A percentile compares a stretch with the other conserved stretches of the same genome.
Evolutionary conservation across 1,139 yeast genomes (phyloP).

Genomic region (Saccharomycopsis hybrid): DNA sequence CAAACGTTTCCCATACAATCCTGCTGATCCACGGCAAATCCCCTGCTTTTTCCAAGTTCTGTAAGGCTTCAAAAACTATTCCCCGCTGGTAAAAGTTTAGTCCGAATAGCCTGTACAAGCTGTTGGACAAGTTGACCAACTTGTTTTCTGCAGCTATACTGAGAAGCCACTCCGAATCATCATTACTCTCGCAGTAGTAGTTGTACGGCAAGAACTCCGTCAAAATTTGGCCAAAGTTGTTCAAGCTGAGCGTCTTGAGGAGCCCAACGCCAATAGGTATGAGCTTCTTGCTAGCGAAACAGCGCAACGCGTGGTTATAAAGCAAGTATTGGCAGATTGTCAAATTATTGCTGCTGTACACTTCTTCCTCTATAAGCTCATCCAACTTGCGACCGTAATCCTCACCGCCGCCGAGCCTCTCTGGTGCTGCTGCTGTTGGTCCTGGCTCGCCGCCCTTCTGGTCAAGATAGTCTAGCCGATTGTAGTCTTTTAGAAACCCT

Average conservation of each 20-base stretch:
- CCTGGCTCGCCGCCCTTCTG: no score
- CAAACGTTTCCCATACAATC: conserved; percentile 48
- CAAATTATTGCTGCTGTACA: no score
- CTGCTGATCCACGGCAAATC: conserved; percentile 40
- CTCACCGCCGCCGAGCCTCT: conserved; percentile 6
- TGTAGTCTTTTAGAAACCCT: conserved; percentile 49
- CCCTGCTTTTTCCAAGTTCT: conserved; percentile 60
- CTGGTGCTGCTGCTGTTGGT: no score
- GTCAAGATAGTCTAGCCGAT: conserved; percentile 15
- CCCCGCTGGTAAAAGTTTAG: conserved; percentile 32
- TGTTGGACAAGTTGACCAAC: conserved; percentile 47
- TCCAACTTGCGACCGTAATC: no score
- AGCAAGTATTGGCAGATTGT: conserved; percentile 55
- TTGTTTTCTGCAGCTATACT: conserved; percentile 47
- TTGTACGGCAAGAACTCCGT: conserved; percentile 53
- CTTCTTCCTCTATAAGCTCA: no score
- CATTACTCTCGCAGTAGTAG: conserved; percentile 54
- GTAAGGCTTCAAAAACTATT: conserved; percentile 54
- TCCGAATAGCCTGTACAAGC: conserved; percentile 36
- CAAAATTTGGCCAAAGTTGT: conserved; percentile 42
- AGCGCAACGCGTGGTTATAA: conserved; percentile 53
- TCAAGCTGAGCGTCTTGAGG: conserved; percentile 33
- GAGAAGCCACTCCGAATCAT: conserved; percentile 76
- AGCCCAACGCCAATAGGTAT: conserved; percentile 67
- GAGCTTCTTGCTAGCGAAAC: conserved; percentile 42